phyloP scores from a whole-genome alignment of 768 basidiomycete species.

The Inosperma sp. region DNA sequence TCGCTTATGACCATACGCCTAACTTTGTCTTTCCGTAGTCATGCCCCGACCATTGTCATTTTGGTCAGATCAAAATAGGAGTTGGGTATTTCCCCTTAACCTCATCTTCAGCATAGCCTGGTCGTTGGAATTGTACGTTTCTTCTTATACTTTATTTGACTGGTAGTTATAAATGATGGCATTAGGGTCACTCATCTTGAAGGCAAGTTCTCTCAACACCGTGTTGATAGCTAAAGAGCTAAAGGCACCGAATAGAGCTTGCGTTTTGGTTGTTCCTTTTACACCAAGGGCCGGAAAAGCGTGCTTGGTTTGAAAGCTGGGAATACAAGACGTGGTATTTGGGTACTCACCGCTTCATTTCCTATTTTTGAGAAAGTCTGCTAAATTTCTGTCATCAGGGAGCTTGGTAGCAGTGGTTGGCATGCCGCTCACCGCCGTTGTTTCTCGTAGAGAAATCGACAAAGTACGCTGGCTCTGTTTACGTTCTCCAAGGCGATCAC shows the following conservation, averaged over 20 bases:
- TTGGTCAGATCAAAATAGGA: slow-evolving; percentile 44
- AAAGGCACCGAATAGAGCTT: slow-evolving; percentile 45
- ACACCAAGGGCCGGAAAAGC: slow-evolving; percentile 66
- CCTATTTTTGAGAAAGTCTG: background rate
- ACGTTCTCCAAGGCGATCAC: slow-evolving; percentile 3
- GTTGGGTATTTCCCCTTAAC: slow-evolving; percentile 63
- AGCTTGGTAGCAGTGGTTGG: slow-evolving; percentile 62
- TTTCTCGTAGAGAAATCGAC: slow-evolving; percentile 54
- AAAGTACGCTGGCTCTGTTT: slow-evolving; percentile 49
- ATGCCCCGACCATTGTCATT: slow-evolving; percentile 50
- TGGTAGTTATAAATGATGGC: slow-evolving; percentile 2
- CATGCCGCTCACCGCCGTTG: slow-evolving; percentile 64
- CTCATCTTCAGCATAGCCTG: slow-evolving; percentile 70
- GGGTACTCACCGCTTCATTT: slow-evolving; percentile 35
- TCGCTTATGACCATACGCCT: background rate
- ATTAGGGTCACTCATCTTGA: slow-evolving; percentile 74
- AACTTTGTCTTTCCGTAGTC: slow-evolving; percentile 35
- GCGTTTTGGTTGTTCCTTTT: slow-evolving; percentile 82
- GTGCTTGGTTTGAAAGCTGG: slow-evolving; percentile 76
- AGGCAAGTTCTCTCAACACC: slow-evolving; percentile 38
- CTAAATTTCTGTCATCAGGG: slow-evolving; percentile 37
- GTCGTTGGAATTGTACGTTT: slow-evolving; percentile 69
- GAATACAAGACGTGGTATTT: slow-evolving; percentile 71
- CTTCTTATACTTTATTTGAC: slow-evolving; percentile 1
- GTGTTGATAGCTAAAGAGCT: background rate